These are phyloP conservation scores for Exophiala dermatitidis DNA, from an alignment of 2,329 filamentous ascomycete genomes.

Conservation along the genomic window DNA sequence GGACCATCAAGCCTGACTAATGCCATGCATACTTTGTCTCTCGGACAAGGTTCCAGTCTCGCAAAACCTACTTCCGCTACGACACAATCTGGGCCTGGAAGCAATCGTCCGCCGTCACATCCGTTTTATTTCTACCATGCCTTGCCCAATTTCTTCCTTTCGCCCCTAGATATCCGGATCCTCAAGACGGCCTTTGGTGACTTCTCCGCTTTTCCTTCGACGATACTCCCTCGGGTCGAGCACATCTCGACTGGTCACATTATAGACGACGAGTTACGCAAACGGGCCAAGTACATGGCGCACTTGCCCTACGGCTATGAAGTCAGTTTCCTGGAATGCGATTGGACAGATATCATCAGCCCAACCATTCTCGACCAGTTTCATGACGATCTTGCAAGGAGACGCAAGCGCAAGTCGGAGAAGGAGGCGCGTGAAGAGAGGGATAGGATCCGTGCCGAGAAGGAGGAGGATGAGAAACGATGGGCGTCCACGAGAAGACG, in stretches of 20 bases:
- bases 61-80: constrained; percentile 1
- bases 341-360: constrained; percentile 85
- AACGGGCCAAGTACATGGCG: constrained; percentile 75
- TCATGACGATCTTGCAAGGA: constrained; percentile 64
- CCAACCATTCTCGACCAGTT: constrained; percentile 69
- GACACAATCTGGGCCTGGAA: constrained; percentile 4
- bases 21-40: constrained; percentile 27
- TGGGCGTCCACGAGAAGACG: constrained; percentile 62
- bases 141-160: constrained; percentile 80
- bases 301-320: constrained; percentile 88
- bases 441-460: constrained; percentile 73
- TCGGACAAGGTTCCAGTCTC: constrained; percentile 23
- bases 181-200: constrained; percentile 80
- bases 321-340: constrained; percentile 83
- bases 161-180: constrained; percentile 84
- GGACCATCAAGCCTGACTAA: constrained; percentile 23
- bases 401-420: constrained; percentile 69
- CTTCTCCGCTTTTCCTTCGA: constrained; percentile 75
- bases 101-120: constrained; percentile 13
- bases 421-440: constrained; percentile 83
- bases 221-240: constrained; percentile 77
- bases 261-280: constrained; percentile 76
- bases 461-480: constrained; percentile 62
- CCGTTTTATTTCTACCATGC: constrained; percentile 76
- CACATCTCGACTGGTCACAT: constrained; percentile 82